Percentiles rank a stretch among this genome's conserved stretches.
Evolutionary conservation across 768 basidiomycete genomes (phyloP).

Genomic region (Krasilnikovozyma curviuscula): DNA sequence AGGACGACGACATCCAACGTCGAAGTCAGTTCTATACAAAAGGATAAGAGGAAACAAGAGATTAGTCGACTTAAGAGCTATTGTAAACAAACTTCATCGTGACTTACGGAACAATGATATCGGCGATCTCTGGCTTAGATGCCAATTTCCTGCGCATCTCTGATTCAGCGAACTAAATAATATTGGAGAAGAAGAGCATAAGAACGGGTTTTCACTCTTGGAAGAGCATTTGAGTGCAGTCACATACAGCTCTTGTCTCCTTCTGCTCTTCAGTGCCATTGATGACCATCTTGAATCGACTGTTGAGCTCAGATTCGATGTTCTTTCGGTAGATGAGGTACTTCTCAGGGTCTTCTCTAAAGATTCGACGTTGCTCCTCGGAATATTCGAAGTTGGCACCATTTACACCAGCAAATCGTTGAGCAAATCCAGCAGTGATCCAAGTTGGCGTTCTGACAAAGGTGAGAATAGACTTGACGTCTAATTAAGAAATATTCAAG

Average conservation of each 20-base stretch:
- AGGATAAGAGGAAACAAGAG: too few species aligned
- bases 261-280: slow-evolving; percentile 11
- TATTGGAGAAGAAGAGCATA: neutral
- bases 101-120: slow-evolving; percentile 15
- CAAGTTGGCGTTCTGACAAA: neutral
- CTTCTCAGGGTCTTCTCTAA: neutral
- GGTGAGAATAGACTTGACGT: neutral
- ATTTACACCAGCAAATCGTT: neutral
- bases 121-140: slow-evolving; percentile 6
- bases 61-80: too few species aligned
- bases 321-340: slow-evolving; percentile 9
- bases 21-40: slow-evolving; percentile 15
- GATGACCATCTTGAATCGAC: slow-evolving; percentile 12
- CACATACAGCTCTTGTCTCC: neutral
- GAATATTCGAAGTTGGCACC: neutral
- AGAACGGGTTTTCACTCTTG: too few species aligned
- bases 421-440: neutral
- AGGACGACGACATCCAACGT: slow-evolving; percentile 16
- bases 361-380: neutral
- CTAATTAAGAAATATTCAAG: too few species aligned
- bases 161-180: slow-evolving; percentile 5
- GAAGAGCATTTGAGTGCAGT: too few species aligned
- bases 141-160: slow-evolving; percentile 11
- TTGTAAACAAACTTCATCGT: too few species aligned
- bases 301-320: slow-evolving; percentile 12